Evolutionary conservation across 2,329 filamentous ascomycete genomes (phyloP).

Genomic region (Conoideocrella luteorostrata): DNA sequence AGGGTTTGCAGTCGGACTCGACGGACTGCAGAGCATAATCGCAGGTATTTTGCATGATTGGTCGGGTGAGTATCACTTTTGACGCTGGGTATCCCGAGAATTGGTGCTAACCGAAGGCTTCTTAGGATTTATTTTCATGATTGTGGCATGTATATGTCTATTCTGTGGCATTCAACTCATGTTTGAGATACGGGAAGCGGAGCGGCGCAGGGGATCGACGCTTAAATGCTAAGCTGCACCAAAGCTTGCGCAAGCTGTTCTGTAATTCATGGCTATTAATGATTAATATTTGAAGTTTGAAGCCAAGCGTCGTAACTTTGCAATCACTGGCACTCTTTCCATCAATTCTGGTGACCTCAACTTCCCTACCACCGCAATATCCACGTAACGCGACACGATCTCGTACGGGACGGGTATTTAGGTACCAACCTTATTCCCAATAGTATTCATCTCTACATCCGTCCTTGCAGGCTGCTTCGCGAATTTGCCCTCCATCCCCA

Average conservation of each 20-base stretch:
- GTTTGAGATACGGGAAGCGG: conserved; percentile 88
- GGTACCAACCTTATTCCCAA: not conserved
- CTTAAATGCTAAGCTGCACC: conserved; percentile 63
- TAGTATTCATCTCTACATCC: conserved; percentile 22
- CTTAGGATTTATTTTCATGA: conserved; percentile 64
- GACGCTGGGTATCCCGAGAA: too few species aligned
- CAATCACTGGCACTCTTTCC: too few species aligned
- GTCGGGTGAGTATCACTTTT: conserved; percentile 43
- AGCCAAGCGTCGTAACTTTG: too few species aligned
- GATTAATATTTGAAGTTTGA: too few species aligned
- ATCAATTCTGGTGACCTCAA: too few species aligned
- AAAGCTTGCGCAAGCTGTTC: not conserved
- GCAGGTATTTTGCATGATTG: conserved; percentile 69
- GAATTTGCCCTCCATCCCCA: conserved; percentile 37
- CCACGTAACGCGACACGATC: too few species aligned
- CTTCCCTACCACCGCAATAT: too few species aligned
- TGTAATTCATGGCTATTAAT: not conserved
- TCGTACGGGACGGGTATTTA: too few species aligned
- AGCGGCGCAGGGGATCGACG: conserved; percentile 73
- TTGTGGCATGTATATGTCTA: conserved; percentile 62
- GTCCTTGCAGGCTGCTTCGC: conserved; percentile 17
- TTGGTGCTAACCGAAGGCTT: conserved; percentile 16
- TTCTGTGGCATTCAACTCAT: conserved; percentile 89
- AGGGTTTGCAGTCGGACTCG: conserved; percentile 86
- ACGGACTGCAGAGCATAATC: conserved; percentile 74